These are phyloP conservation scores for Zea mays DNA, from an alignment of 176 grass and related monocot species.

Conservation along the genomic window DNA sequence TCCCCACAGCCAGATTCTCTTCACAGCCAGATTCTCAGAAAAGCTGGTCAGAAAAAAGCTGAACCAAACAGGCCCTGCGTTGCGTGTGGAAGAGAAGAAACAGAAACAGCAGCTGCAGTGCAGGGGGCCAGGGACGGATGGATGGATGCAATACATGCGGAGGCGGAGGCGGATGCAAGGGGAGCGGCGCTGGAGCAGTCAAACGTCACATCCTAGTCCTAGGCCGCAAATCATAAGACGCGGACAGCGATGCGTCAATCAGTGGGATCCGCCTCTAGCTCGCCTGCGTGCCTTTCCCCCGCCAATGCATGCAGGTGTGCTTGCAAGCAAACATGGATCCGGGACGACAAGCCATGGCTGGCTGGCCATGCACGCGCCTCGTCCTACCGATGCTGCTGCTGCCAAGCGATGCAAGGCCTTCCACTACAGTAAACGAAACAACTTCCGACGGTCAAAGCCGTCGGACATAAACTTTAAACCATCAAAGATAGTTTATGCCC, in stretches of 20 bases:
- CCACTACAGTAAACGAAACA: too few relatives aligned
- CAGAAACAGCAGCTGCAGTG: not conserved
- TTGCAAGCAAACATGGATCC: not conserved
- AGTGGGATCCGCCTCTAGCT: not conserved
- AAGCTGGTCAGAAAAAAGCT: too few relatives aligned
- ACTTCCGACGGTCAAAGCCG: too few relatives aligned
- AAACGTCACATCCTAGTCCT: conserved; percentile 43
- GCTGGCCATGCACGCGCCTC: not conserved
- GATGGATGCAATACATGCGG: not conserved
- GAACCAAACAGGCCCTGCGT: too few relatives aligned
- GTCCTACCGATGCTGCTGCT: too few relatives aligned
- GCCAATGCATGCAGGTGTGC: not conserved
- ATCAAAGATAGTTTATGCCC: too few relatives aligned
- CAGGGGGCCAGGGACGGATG: not conserved
- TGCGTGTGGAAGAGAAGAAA: conserved; percentile 36
- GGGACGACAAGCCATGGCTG: not conserved
- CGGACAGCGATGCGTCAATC: conserved; percentile 52
- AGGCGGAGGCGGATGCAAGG: not conserved
- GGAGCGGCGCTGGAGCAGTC: conserved; percentile 21
- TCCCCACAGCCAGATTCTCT: too few relatives aligned
- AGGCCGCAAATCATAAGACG: conserved; percentile 47
- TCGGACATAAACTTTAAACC: too few relatives aligned
- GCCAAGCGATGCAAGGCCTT: too few relatives aligned
- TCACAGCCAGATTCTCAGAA: too few relatives aligned
- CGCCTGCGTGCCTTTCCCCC: not conserved